A percentile compares a stretch with the other conserved stretches of the same genome.
Conservation (phyloP, 768 basidiomycete species). For the Lactifluus subvellereus region DNA sequence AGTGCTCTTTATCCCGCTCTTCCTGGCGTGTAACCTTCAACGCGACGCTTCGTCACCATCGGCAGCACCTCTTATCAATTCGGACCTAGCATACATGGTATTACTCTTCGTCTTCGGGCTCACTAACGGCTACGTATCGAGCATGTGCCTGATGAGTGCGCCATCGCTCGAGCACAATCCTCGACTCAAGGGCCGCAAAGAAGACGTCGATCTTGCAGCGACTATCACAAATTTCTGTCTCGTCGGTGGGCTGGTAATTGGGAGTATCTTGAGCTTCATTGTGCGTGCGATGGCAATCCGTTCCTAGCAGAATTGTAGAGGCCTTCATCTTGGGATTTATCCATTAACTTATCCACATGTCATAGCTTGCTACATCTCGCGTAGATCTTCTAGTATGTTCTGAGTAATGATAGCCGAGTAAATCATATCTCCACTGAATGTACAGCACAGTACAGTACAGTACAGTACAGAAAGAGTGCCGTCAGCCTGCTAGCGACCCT, state of each 20-base stretch:
- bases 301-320: slow-evolving; percentile 34
- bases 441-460: not conserved
- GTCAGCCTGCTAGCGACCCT: slow-evolving; percentile 3
- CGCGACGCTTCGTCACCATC: slow-evolving; percentile 33
- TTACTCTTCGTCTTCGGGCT: slow-evolving; percentile 69
- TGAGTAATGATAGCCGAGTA: not conserved
- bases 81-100: slow-evolving; percentile 69
- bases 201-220: slow-evolving; percentile 83
- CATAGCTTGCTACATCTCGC: not conserved
- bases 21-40: slow-evolving; percentile 85
- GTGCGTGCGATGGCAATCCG: slow-evolving; percentile 69
- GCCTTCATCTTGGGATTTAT: not conserved
- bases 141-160: slow-evolving; percentile 75
- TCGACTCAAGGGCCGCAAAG: slow-evolving; percentile 54
- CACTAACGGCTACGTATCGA: slow-evolving; percentile 76
- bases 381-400: not conserved
- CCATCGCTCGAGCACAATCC: slow-evolving; percentile 79
- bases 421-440: not conserved
- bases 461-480: not conserved
- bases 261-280: slow-evolving; percentile 77
- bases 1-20: slow-evolving; percentile 77
- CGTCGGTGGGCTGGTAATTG: slow-evolving; percentile 66
- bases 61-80: slow-evolving; percentile 49
- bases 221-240: slow-evolving; percentile 75
- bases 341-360: not conserved